phyloP scores from a whole-genome alignment of 768 basidiomycete genomes.

The Suillus sp. region DNA sequence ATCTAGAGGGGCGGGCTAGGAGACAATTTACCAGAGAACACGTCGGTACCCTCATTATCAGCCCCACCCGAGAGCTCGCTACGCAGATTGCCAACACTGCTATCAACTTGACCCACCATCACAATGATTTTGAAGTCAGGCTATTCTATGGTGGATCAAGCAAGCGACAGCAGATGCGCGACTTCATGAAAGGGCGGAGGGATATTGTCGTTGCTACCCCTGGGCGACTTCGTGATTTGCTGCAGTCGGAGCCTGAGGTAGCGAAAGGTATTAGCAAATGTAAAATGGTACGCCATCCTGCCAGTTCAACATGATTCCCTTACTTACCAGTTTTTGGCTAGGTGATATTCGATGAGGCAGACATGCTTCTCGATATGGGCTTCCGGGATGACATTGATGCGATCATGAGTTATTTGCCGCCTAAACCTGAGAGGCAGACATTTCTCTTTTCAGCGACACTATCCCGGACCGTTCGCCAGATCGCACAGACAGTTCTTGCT shows the following conservation, averaged over 20 bases:
- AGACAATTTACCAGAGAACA: conserved; percentile 44
- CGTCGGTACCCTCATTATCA: conserved; percentile 80
- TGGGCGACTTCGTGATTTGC: conserved; percentile 78
- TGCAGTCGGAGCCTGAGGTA: conserved; percentile 61
- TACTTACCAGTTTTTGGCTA: conserved; percentile 31
- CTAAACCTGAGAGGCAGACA: conserved; percentile 72
- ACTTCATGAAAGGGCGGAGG: conserved; percentile 62
- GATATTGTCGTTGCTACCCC: conserved; percentile 91
- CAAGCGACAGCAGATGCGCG: conserved; percentile 64
- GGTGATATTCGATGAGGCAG: conserved; percentile 93
- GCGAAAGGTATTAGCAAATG: conserved; percentile 52
- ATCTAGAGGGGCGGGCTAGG: conserved; percentile 34
- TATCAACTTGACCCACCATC: conserved; percentile 58
- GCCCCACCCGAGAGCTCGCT: conserved; percentile 88
- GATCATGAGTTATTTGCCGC: conserved; percentile 65
- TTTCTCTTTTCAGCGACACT: conserved; percentile 92
- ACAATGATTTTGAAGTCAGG: conserved; percentile 65
- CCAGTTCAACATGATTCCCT: conserved; percentile 5
- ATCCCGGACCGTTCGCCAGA: conserved; percentile 65
- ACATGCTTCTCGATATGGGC: conserved; percentile 89
- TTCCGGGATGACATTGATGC: conserved; percentile 85
- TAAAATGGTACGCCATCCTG: conserved; percentile 51
- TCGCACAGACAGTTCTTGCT: conserved; percentile 63
- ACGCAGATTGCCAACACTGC: conserved; percentile 90
- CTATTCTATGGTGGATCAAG: conserved; percentile 78